Base-by-base conservation (phyloP, 495 filamentous ascomycete species). In the Daldinia loculata region DNA sequence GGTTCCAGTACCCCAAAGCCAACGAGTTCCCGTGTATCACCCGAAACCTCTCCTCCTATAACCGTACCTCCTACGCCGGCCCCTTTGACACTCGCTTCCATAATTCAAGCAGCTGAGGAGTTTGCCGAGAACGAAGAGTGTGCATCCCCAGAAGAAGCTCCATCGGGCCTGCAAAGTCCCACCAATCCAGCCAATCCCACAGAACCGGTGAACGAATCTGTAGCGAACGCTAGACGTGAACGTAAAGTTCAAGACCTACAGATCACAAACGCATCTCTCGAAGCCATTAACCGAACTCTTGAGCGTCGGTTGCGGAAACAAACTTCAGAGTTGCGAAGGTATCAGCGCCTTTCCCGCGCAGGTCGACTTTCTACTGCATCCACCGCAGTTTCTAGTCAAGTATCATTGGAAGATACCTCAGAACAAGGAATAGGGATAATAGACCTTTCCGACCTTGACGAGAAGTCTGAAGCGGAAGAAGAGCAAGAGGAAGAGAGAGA, bases 231-330 rank as follows among this genome's bases (percentile, higher is more conserved):
- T 6, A 89, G 95, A 15, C 89, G 92, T 6, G 95, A 98, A 79
- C 89, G 95, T 62, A 98, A 98, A 79, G 94, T 99, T 30, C 83
- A 98, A 70, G 95, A 99, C 77, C 83, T 99, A n/a, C 92, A 99
- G 75, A 99, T 99, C 66, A 97, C 92, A 67, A 99, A 99, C 71
- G 95, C 93, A 2, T 97, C 93, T 24, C 87, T 99, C 7, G 86
- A 97, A 30, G 96, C 96, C n/a, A 98, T 99, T 80, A 99, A 99
- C 74, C 88, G 93, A 55, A 93, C 93, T 0, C 82, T 99, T 1
- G 95, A 99, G 78, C 86, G 92, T 9, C 92, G 98, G 73, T 88
- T 99, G 79, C 87, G 93, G 5, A 95, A 95, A 72, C 95, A 98
- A 75, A 93, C 92, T 22, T 87, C 92, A 7, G 95, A 99, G 78